Conservation (phyloP, 192 early-diverging fungal species). For the Backusella macrospora region DNA sequence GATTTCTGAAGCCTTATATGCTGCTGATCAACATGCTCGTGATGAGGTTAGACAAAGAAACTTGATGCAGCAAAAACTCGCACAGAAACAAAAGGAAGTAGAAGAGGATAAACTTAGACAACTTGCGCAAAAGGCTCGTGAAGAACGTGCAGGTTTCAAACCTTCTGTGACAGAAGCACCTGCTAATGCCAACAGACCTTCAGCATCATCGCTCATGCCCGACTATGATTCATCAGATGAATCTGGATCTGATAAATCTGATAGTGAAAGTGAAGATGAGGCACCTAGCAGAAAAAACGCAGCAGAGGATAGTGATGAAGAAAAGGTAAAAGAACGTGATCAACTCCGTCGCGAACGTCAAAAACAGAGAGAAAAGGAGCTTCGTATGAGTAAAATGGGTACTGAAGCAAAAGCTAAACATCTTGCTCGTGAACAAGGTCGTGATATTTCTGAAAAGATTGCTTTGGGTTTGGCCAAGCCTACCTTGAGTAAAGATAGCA, state of each 20-base stretch:
- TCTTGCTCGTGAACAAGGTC: conserved; percentile 66
- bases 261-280: conserved; percentile 41
- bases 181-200: conserved; percentile 29
- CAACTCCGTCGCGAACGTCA: conserved; percentile 81
- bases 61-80: conserved; percentile 89
- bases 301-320: conserved; percentile 59
- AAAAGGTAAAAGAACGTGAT: conserved; percentile 79
- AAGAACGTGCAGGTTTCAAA: conserved; percentile 66
- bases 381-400: conserved; percentile 88
- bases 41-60: conserved; percentile 92
- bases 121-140: conserved; percentile 93
- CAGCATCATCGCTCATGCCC: conserved; percentile 39
- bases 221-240: conserved; percentile 39
- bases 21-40: conserved; percentile 92
- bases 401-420: conserved; percentile 83
- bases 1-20: conserved; percentile 89
- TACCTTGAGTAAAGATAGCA: conserved; percentile 81
- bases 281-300: conserved; percentile 47
- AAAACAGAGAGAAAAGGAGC: conserved; percentile 84
- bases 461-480: conserved; percentile 96
- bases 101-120: conserved; percentile 89
- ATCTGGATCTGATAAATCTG: conserved; percentile 32
- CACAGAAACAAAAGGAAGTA: conserved; percentile 90
- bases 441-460: conserved; percentile 99
- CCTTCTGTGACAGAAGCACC: conserved; percentile 30